Base-by-base conservation (phyloP, 768 basidiomycete genomes). In the Obba rivulosa region DNA sequence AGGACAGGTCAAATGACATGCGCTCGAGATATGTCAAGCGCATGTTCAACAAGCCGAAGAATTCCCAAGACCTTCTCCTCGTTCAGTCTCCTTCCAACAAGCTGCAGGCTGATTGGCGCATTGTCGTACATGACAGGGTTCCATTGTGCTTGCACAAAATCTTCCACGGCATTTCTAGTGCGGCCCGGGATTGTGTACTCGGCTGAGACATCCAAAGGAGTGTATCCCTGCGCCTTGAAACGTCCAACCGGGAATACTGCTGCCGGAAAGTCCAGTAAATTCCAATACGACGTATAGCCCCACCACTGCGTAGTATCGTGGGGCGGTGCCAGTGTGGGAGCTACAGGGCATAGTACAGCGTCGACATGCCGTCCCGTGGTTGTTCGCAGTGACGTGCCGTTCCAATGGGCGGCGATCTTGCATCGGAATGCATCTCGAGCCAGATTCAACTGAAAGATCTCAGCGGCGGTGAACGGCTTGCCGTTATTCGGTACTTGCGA, bases 231-330 rank as follows among this genome's bases (percentile, higher is more conserved):
- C 35, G 69, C 62, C 34, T 45, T 57, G 55, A 64, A 59, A 50
- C 66, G 64, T 16, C 70, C 73, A 34, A 69, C 70, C 22, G 77
- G 77, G 61, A 79, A 75, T 3, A 69, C 73, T 17, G 68, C 70
- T 17, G 68, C 69, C 9, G 77, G 69, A 45, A 72, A 74, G 58
- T 79, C 77, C 52, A 71, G 54, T 45, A 79, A 54, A 56, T 79
- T 79, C 75, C 77, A 78, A 53, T 79, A 72, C 2, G 73, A 72
- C 5, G 71, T 72, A 56, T 77, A 78, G 7, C 68, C 66, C 73
- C 75, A 74, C 69, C 72, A 77, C n/a, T 68, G 62, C 11, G 70
- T 72, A 3, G 67, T 69, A 51, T 72, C 70, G 45, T 77, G 76
- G 8, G 72, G 76, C 5, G 74, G 69, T 23, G 77, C 76, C 3